Conservation (phyloP, 345 rosid species). For the Arabidopsis arenosa region DNA sequence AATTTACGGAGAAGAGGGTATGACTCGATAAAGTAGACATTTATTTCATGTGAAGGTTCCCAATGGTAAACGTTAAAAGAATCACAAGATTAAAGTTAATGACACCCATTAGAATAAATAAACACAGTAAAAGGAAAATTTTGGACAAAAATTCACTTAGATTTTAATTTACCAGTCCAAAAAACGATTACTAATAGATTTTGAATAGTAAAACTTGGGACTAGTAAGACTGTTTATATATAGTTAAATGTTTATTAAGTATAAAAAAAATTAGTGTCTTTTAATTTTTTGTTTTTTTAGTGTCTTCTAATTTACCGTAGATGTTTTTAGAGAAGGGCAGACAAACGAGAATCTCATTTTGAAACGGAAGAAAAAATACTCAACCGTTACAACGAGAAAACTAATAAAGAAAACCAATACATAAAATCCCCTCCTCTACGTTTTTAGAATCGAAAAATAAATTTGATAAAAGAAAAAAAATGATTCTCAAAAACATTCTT, state of each 20-base stretch:
- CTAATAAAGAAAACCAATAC: background rate
- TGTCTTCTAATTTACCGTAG: background rate
- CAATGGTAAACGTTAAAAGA: conserved; percentile 13
- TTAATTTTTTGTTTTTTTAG: too few relatives aligned
- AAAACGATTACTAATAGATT: background rate
- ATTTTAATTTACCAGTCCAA: background rate
- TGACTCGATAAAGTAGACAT: background rate
- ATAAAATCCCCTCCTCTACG: background rate
- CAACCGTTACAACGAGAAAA: conserved; percentile 17
- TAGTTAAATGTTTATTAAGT: background rate
- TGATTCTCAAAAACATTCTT: background rate
- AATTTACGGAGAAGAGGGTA: background rate
- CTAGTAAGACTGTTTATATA: background rate
- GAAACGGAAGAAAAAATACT: background rate
- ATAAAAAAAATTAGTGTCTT: background rate
- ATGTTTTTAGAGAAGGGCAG: background rate
- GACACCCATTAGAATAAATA: background rate
- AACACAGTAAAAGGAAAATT: background rate
- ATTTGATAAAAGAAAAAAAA: background rate
- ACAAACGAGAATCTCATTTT: conserved; percentile 22
- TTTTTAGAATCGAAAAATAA: background rate
- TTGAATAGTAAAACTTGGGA: background rate
- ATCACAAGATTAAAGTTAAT: conserved; percentile 16
- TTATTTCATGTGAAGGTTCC: conserved; percentile 25
- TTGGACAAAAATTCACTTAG: background rate